Conservation (phyloP, 1,284 basidiomycete species). For the Leccinum solheimii region DNA sequence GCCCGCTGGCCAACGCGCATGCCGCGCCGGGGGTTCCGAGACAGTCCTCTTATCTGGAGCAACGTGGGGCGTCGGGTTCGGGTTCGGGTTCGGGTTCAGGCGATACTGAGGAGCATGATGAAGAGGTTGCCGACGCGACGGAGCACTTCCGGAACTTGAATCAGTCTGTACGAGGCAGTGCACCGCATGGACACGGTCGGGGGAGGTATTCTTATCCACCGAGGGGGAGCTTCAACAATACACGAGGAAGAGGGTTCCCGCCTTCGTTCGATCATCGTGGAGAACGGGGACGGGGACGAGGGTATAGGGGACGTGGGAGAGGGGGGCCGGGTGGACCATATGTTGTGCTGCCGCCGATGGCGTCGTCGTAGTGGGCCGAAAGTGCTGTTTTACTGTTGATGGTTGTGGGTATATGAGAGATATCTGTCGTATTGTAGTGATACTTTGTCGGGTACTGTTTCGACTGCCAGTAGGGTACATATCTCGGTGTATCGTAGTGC, state of each 20-base stretch:
- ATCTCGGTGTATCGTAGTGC: not conserved
- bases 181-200: constrained; percentile 5
- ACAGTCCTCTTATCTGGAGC: constrained; percentile 2
- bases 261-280: constrained; percentile 41
- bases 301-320: constrained; percentile 46
- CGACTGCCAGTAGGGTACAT: not conserved
- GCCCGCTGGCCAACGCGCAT: constrained; percentile 10
- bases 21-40: not conserved
- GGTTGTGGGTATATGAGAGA: not conserved
- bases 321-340: constrained; percentile 22
- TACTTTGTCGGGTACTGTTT: not conserved
- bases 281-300: constrained; percentile 36
- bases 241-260: constrained; percentile 37
- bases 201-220: constrained; percentile 3
- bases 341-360: not conserved
- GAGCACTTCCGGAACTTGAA: not conserved
- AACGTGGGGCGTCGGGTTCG: not conserved
- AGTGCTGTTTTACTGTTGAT: not conserved
- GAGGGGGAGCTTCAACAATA: constrained; percentile 21
- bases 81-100: not conserved
- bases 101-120: constrained; percentile 3
- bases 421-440: not conserved
- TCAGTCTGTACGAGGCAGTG: constrained; percentile 10
- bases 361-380: constrained; percentile 5
- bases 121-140: constrained; percentile 1